Percentiles rank a stretch among this genome's conserved stretches.
These are phyloP conservation scores for Candida endomychidarum DNA, from an alignment of 805 yeast species.

Conservation along the genomic window DNA sequence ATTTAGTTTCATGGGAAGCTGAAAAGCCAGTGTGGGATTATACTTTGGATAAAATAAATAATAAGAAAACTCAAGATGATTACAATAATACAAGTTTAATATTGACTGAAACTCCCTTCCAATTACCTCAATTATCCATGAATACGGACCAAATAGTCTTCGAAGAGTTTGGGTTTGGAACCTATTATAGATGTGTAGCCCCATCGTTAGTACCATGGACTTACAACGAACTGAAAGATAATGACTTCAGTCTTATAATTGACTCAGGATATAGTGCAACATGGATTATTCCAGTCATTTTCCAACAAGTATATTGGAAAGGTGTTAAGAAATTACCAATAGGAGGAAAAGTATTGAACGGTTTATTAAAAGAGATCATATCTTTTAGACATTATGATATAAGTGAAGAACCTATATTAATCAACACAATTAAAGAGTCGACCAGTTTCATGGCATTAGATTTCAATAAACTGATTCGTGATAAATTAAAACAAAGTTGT, in stretches of 20 bases:
- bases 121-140: slow-evolving; percentile 75
- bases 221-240: slow-evolving; percentile 11
- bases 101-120: slow-evolving; percentile 78
- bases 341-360: slow-evolving; percentile 84
- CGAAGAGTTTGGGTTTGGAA: slow-evolving; percentile 85
- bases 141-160: slow-evolving; percentile 89
- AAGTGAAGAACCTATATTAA: slow-evolving; percentile 82
- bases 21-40: slow-evolving; percentile 92
- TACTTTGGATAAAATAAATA: slow-evolving; percentile 41
- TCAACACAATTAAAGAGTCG: slow-evolving; percentile 82
- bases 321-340: slow-evolving; percentile 79
- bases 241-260: slow-evolving; percentile 74
- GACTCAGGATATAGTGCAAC: slow-evolving; percentile 90
- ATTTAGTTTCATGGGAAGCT: slow-evolving; percentile 85
- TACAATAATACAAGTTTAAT: slow-evolving; percentile 50
- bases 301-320: slow-evolving; percentile 72
- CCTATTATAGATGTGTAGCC: slow-evolving; percentile 65
- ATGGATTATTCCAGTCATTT: slow-evolving; percentile 80
- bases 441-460: slow-evolving; percentile 68
- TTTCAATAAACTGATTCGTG: slow-evolving; percentile 48
- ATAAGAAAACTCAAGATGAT: slow-evolving; percentile 18
- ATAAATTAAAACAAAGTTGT: slow-evolving; percentile 38
- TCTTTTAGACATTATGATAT: slow-evolving; percentile 92
- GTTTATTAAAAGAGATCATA: slow-evolving; percentile 76
- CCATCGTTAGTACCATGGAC: slow-evolving; percentile 44